Conservation (phyloP, 805 yeast species). For the Ogataea minuta region DNA sequence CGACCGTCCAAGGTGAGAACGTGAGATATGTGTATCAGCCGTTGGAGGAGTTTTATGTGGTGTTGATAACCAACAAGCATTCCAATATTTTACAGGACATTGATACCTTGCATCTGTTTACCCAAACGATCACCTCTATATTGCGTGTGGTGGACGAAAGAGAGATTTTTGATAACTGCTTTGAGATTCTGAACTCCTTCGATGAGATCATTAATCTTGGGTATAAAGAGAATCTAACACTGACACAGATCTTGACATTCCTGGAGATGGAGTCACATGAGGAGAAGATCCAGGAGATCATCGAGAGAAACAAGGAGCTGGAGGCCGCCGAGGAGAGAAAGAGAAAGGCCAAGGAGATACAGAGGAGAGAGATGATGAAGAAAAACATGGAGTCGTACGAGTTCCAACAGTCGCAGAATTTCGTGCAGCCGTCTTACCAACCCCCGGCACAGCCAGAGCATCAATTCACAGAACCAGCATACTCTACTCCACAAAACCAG, state of each 20-base stretch:
- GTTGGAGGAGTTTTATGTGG: conserved; percentile 87
- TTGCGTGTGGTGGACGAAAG: conserved; percentile 73
- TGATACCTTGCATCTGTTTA: conserved; percentile 82
- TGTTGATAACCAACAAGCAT: conserved; percentile 84
- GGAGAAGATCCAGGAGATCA: conserved; percentile 97
- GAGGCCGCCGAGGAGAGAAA: conserved; percentile 98
- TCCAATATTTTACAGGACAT: conserved; percentile 94
- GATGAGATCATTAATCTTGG: conserved; percentile 93
- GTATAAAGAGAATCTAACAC: conserved; percentile 79
- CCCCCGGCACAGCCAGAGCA: conserved; percentile 24
- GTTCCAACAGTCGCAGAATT: conserved; percentile 23
- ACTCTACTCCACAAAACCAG: conserved; percentile 9
- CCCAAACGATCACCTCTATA: conserved; percentile 75
- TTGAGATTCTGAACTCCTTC: conserved; percentile 85
- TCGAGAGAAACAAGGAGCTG: conserved; percentile 92
- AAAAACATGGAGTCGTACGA: conserved; percentile 48
- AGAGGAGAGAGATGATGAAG: conserved; percentile 70
- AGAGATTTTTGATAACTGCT: conserved; percentile 80
- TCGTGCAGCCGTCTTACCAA: conserved; percentile 21
- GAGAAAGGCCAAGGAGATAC: conserved; percentile 88
- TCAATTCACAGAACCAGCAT: conserved; percentile 15
- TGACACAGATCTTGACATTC: conserved; percentile 81
- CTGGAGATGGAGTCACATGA: conserved; percentile 98
- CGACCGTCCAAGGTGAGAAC: conserved; percentile 88
- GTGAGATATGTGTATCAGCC: conserved; percentile 96